Base-by-base conservation (phyloP, 2,329 filamentous ascomycete species). In the Colletotrichum cordylinicola region DNA sequence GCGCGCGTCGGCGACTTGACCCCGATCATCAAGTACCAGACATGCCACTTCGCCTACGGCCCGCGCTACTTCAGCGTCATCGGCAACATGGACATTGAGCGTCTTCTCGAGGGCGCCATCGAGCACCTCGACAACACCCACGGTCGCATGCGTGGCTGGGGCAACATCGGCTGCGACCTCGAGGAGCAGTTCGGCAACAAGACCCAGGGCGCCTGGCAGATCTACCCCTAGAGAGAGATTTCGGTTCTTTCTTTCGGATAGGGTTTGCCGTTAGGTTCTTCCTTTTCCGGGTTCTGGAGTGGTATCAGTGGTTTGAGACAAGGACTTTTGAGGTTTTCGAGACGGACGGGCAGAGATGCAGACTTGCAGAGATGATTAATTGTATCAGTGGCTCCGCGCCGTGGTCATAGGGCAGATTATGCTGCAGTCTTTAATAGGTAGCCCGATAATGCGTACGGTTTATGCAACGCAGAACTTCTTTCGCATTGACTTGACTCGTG, bases 31-130 rank as follows among this genome's bases (percentile, higher is more conserved):
- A 70, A 74, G 24, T 68, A 70, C 24, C 66, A 39, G 12, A 65
- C 71, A 16, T 74, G 71, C 27, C 71, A 70, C 67, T 37, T 74
- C 27, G 55, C 55, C 21, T 73, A 56, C 33, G 55, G 48, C 37
- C 52, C 37, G 16, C 35, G 31, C 64, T 18, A 37, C 15, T 43
- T 48, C 33, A 24, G n/a, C 29, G 27, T 56, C 43, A 61, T 74
- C 33, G 67, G 72, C 67, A 74, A 70, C 48, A 74, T 70, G 72
- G 72, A 70, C 35, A 48, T 66, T 13, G 72, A 75, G 21, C 35
- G 56, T 24, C 13, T 75, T 9, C 12, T 72, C n/a, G 58, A 64
- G 6, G 24, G 33, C 4, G 72, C 39, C 27, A 62, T 75, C 33
- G 55, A 67, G 2, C 39, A 56, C 31, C 62, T 62, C 52, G 69